Base-by-base conservation (phyloP, 2,329 filamentous ascomycete genomes). In the Dactylellina cionopaga region DNA sequence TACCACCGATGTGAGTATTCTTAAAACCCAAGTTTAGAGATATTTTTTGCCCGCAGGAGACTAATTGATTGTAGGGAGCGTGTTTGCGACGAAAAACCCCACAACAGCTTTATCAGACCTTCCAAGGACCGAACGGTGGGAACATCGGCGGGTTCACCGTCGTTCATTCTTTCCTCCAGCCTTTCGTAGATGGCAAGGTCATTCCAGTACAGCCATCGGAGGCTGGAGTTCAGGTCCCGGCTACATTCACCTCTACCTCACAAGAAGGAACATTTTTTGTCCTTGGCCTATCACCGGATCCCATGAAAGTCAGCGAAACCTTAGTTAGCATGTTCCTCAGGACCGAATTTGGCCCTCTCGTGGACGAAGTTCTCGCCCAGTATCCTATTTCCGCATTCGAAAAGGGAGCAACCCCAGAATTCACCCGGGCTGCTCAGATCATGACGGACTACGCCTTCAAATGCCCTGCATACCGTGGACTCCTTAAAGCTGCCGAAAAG, bases 181-280 rank as follows among this genome's bases (percentile, higher is more conserved):
- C 66, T 5, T 71, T 44, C 11, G 37, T 71, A 10, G 66, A 71
- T 15, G 66, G 66, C 9, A 64, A 35, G 15, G 22, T 71, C 5
- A 64, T 71, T 11, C 66, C 66, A 13, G 25, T 41, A 5, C 66
- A 71, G 22, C 66, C 66, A 35, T 58, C 58, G 5, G 22, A 35
- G 17, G 66, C 37, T 19, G 66, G 66, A 11, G 37, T 43, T 2
- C 51, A 37, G 7, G 66, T 71, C 17, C 66, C 66, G 5, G 58
- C 58, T 2, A 22, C 64, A 1, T 71, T 71, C 22, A 52, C 41
- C 24, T 49, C 31, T 1, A 58, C 43, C 4, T 33, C 33, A 2
- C 33, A 44, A 1, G 66, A 71, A 46, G 66, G 66, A 5, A 44
- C n/a, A 1, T 41, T 59, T n/a, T 64, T 64, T 29, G 5, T 64